Evolutionary conservation across 2,329 filamentous ascomycete genomes (phyloP).

Genomic region (Colletotrichum noveboracense): DNA sequence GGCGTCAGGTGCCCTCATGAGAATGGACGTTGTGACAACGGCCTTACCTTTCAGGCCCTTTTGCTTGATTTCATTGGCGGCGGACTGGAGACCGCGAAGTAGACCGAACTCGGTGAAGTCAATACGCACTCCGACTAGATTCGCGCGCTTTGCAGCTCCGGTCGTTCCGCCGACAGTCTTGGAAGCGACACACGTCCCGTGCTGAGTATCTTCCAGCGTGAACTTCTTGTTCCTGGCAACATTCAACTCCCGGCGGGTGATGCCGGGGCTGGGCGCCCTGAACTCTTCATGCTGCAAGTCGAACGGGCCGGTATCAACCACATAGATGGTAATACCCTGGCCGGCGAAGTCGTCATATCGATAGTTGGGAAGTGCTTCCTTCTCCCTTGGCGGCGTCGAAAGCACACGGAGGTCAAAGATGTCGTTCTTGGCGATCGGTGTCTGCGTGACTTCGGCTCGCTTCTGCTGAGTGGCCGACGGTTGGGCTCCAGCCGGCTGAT

Average conservation of each 20-base stretch:
- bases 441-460: neutral
- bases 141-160: neutral
- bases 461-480: neutral
- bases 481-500: neutral
- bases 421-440: neutral
- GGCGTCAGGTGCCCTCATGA: neutral
- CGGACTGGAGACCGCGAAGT: neutral
- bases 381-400: neutral
- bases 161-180: neutral
- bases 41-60: neutral
- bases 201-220: neutral
- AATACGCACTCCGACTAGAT: neutral
- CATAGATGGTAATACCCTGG: neutral
- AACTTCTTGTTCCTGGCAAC: neutral
- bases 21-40: neutral
- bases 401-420: neutral
- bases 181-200: neutral
- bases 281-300: neutral
- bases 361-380: neutral
- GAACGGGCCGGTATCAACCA: neutral
- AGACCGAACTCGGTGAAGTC: neutral
- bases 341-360: neutral
- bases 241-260: neutral
- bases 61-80: neutral
- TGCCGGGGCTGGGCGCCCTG: neutral